Base-by-base conservation (phyloP, 2,329 filamentous ascomycete species). In the Botrytis galanthina region DNA sequence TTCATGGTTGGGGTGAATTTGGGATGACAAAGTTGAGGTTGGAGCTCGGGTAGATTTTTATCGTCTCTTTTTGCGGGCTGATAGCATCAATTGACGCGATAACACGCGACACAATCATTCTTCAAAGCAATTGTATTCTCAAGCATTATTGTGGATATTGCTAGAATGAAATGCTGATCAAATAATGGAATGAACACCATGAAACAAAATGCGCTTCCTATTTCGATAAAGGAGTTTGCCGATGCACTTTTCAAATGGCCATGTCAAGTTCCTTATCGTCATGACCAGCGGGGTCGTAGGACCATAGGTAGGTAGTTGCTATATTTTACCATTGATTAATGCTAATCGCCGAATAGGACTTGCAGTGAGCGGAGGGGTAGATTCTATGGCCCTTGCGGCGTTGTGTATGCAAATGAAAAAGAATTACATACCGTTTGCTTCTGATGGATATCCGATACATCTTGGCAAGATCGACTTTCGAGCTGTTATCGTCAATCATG, bases 361-460 rank as follows among this genome's bases (percentile, higher is more conserved):
- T 74, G 96, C 95, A 26, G 86, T 98, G 75, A 98, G 95, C 80
- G 96, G 96, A 37, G 96, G 96, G 12, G 93, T 96, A 57, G 96
- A 99, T 82, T 98, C 95, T n/a, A 99, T 98, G 95, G 95, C 95
- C 42, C 85, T 99, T 74, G 94, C 94, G 72, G 90, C 86, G 74
- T 87, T 98, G 51, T 93, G 92, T 80, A 86, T 85, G 67, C 63
- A 78, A 87, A 51, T 82, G 82, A 72, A 72, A 71, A 76, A 57
- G 39, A 72, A 54, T 14, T 42, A 69, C n/a, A 59, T 59, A 57
- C 60, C 57, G 16, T 62, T 22, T 29, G 72, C 72, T 64, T 63
- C 39, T 42, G 51, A 46, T 42, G 51, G 29, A 29, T 32, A 48
- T 44, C 66, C 70, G 32, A 62, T 44, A 59, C 42, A 57, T 57